phyloP scores from a whole-genome alignment of 768 basidiomycete genomes.

The Podaxis carcinomalis region DNA sequence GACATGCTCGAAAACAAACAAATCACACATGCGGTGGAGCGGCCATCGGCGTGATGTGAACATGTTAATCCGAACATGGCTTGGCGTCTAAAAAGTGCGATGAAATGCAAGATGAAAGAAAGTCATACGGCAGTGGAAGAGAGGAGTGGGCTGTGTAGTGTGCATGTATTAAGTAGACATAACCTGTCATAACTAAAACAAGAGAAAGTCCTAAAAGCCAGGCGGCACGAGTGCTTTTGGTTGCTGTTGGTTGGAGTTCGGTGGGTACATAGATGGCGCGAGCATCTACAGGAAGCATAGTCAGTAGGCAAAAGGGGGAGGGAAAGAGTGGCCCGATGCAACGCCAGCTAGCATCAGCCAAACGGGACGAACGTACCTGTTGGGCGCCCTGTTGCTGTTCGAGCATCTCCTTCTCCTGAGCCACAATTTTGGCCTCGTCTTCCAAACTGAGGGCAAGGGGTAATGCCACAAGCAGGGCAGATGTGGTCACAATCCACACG shows the following conservation, averaged over 20 bases:
- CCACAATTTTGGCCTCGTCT: constrained; percentile 92
- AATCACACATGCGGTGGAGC: not conserved
- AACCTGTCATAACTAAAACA: not conserved
- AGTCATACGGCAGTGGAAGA: not conserved
- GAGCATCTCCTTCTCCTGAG: constrained; percentile 91
- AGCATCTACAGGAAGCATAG: constrained; percentile 57
- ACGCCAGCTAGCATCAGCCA: not conserved
- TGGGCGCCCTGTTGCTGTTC: constrained; percentile 92
- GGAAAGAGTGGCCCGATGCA: constrained; percentile 6
- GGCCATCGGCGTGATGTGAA: not conserved
- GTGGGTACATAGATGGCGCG: constrained; percentile 56
- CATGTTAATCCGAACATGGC: not conserved
- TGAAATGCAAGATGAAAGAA: not conserved
- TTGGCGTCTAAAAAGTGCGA: constrained; percentile 12
- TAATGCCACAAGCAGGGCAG: constrained; percentile 88
- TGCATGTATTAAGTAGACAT: constrained; percentile 15
- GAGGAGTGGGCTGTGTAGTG: constrained; percentile 11
- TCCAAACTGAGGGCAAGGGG: constrained; percentile 92
- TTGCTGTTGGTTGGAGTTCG: constrained; percentile 31
- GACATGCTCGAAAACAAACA: not conserved
- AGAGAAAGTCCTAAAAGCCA: constrained; percentile 53
- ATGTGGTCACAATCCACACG: constrained; percentile 94
- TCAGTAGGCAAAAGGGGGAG: constrained; percentile 12
- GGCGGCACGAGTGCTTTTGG: constrained; percentile 75
- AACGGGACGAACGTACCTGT: constrained; percentile 53